Conservation (phyloP, 768 basidiomycete genomes). For the Trametes meyenii region DNA sequence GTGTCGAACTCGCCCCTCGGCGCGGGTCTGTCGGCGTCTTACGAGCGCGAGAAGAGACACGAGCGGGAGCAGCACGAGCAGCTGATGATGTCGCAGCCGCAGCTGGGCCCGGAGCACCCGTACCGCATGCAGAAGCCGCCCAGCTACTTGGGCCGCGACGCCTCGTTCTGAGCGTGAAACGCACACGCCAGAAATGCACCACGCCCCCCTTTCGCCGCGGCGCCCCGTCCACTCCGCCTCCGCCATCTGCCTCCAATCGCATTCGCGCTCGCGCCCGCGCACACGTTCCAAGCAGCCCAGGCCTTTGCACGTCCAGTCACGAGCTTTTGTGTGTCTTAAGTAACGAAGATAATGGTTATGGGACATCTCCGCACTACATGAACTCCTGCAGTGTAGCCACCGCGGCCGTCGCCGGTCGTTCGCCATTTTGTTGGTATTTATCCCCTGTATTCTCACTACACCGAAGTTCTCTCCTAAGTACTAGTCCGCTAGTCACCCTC, state of each 20-base stretch:
- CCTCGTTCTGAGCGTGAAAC: constrained; percentile 15
- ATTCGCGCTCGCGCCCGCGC: neutral
- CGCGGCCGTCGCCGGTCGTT: neutral
- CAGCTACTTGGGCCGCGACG: constrained; percentile 14
- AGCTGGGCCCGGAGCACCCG: constrained; percentile 15
- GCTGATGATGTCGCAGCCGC: constrained; percentile 29
- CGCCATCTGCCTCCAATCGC: too few species aligned
- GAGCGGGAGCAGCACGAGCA: constrained; percentile 56
- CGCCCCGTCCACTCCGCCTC: neutral
- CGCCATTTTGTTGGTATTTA: constrained; percentile 19
- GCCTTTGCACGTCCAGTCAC: constrained; percentile 11
- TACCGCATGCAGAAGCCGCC: constrained; percentile 22
- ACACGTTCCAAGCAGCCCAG: neutral
- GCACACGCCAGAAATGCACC: neutral
- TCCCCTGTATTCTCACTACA: constrained; percentile 17
- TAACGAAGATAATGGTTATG: constrained; percentile 12
- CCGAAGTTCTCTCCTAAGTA: neutral
- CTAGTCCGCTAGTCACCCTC: constrained; percentile 7
- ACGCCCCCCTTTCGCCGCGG: neutral
- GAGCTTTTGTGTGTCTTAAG: neutral
- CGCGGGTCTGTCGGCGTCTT: constrained; percentile 41
- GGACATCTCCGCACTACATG: constrained; percentile 16
- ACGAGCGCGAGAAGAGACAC: constrained; percentile 36
- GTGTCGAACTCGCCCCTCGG: constrained; percentile 42
- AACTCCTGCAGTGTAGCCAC: constrained; percentile 2